Evolutionary conservation across 2,329 filamentous ascomycete species (phyloP), one percentile per base, ranked within the genome.

Genomic region (Colletotrichum sp.): DNA sequence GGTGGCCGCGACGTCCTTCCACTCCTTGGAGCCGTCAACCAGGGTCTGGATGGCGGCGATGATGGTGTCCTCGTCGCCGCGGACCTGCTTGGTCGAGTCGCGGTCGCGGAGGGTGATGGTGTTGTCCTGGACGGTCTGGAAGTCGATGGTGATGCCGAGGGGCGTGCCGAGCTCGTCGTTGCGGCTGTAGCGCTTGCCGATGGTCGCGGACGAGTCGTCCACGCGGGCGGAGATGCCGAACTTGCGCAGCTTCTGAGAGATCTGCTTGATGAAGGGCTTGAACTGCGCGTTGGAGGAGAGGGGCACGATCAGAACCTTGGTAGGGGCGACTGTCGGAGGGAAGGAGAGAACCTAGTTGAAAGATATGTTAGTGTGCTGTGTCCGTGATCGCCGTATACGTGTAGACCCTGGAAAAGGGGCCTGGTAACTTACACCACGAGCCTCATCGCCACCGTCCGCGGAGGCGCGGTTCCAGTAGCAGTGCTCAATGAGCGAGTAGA

Each of bases 131-230:
- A 98, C 88, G 64, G 95, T 98, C 89, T 99, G 95, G 91, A 98
- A 99, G 85, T 99, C 96, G 76, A 99, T 92, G 0, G 96, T 99
- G 85, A 99, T 93, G 83, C 96, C 96, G 78, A 98, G 93, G 9
- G 96, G 95, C 60, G 97, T 99, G 81, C 96, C 97, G 75, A 98
- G 91, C 87, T 99, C 96, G 85, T 99, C 96, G 84, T 98, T 98
- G 81, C 97, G 93, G 83, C 94, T 93, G 86, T 98, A 99, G 70
- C 96, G 94, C 90, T 98, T 98, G 84, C 96, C 96, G 80, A 99
- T 99, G 78, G 93, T 96, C 77, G 96, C 96, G 32, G 94, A 95
- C 16, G 95, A 98, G 85, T 97, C 95, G 82, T 99, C 97, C 48
- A 98, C 92, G 77, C 95, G 93, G 88, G 92, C 98, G 58, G 95